Base-by-base conservation (phyloP, 257 asterid genomes). In the Scutellaria baicalensis region DNA sequence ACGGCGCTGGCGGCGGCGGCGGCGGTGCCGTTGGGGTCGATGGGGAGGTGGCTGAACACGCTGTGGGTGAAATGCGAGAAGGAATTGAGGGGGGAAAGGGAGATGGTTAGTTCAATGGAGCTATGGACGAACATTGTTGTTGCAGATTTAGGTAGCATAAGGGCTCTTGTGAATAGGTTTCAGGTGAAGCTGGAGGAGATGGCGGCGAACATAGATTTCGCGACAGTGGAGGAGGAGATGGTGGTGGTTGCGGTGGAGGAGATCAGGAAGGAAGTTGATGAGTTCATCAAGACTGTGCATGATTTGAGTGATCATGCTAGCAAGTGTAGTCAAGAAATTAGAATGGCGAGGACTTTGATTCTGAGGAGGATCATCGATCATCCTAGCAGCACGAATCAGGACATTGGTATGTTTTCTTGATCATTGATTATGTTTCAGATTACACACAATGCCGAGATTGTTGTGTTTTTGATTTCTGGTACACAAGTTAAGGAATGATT, bases 1-100 rank as follows among this genome's bases (percentile, higher is more conserved):
- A 77, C 96, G 0, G 95, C 96, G 0, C 68, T 91, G 73, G 94
- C 95, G 9, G 96, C 96, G 0, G 97, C 97, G 0, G 97, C 97
- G 0, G 85, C 97, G 0, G 83, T 86, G 65, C 97, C 97, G 0
- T 38, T 91, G 35, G 97, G 95, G 3, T 84, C 96, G 5, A 86
- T 86, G 96, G 96, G 97, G 70, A 81, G 43, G 27, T 91, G 97
- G 96, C 66, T 91, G 39, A 84, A 85, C 59, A 81, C 87, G 12
- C 48, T 88, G 0, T 86, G 97, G 97, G 83, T 80, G 35, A 86
- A 86, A 61, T 82, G 67, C n/a, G 97, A 85, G 78, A 75, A 31
- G 64, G 92, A 85, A 40, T 48, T 86, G 59, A 80, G 52, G 64
- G 92, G 86, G 31, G 95, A 88, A 57, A 84, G 75, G 54, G 89